These are phyloP conservation scores for Dendrobium catenatum DNA, from an alignment of 106 monocot genomes.

Conservation along the genomic window DNA sequence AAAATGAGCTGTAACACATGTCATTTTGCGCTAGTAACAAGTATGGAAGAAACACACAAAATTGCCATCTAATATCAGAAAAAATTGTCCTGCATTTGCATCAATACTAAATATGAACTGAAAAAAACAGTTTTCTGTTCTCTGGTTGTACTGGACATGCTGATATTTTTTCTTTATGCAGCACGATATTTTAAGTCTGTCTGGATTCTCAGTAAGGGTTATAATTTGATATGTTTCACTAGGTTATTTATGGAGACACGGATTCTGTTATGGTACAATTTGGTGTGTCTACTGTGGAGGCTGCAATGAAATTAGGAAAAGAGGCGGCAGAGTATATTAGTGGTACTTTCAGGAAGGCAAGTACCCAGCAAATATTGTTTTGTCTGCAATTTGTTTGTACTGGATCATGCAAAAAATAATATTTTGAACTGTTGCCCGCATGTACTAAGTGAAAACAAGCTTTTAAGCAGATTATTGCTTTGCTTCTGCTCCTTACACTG, in stretches of 20 bases:
- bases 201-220: not conserved
- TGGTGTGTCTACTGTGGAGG: conserved; percentile 82
- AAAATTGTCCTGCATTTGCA: not conserved
- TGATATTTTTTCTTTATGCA: not conserved
- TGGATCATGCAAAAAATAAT: not conserved
- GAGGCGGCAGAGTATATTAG: conserved; percentile 94
- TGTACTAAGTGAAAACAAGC: not conserved
- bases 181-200: not conserved
- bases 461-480: not conserved
- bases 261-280: conserved; percentile 99
- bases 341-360: conserved; percentile 80
- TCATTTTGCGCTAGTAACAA: no score
- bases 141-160: not conserved
- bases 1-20: not conserved
- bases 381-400: not conserved
- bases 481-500: not conserved
- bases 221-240: conserved; percentile 5
- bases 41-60: not conserved
- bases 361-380: not conserved
- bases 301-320: conserved; percentile 90
- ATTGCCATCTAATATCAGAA: not conserved
- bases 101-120: not conserved
- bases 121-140: not conserved
- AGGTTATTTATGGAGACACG: conserved; percentile 97
- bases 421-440: not conserved